Conservation (phyloP, 169 alveolate species). For the Prorocentrum cordatum region DNA sequence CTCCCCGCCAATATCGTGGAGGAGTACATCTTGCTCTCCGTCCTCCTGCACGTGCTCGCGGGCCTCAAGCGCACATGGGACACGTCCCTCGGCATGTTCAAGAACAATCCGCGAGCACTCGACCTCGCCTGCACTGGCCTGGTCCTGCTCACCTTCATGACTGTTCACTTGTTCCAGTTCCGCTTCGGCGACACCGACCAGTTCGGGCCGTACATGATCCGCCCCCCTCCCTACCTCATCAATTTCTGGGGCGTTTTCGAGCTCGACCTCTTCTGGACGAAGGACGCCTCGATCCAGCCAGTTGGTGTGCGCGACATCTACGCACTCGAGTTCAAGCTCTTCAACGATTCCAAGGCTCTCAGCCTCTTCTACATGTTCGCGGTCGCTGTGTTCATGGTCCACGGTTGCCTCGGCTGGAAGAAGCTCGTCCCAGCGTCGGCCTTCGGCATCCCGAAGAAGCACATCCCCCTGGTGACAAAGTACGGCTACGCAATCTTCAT, state of each 20-base stretch:
- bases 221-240: slow-evolving; percentile 20
- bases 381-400: slow-evolving; percentile 44
- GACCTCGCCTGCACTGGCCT: slow-evolving; percentile 32
- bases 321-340: slow-evolving; percentile 36
- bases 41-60: slow-evolving; percentile 35
- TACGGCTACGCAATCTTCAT: slow-evolving; percentile 56
- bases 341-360: slow-evolving; percentile 21
- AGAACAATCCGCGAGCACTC: background rate
- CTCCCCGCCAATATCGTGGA: slow-evolving; percentile 58
- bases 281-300: background rate
- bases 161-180: slow-evolving; percentile 57
- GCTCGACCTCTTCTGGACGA: slow-evolving; percentile 20
- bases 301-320: slow-evolving; percentile 43
- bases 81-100: slow-evolving; percentile 17
- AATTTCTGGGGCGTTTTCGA: slow-evolving; percentile 28
- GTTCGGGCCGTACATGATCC: slow-evolving; percentile 39
- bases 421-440: background rate
- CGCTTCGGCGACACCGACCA: slow-evolving; percentile 57
- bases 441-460: slow-evolving; percentile 35
- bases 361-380: slow-evolving; percentile 23
- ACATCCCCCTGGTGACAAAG: background rate
- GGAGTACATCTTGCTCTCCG: slow-evolving; percentile 51
- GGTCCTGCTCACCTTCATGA: slow-evolving; percentile 42
- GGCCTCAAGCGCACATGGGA: slow-evolving; percentile 59
- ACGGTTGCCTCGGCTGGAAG: slow-evolving; percentile 64